Base-by-base conservation (phyloP, 495 filamentous ascomycete species). In the Thermochaetoides thermophila region DNA sequence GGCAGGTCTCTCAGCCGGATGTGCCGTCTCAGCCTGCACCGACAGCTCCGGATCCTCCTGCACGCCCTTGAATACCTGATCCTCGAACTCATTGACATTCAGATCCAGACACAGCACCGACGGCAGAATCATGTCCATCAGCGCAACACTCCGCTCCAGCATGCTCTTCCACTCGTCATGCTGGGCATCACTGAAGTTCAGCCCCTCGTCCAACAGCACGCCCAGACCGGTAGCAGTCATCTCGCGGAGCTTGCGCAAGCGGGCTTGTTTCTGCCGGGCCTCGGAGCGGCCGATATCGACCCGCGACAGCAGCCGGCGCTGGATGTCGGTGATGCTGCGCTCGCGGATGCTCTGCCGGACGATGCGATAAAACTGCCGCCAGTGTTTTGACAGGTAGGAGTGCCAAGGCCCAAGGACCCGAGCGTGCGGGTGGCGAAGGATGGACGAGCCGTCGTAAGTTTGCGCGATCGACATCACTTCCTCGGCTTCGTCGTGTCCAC, bases 221-320 rank as follows among this genome's bases (percentile, higher is more conserved):
- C 89, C 89, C 4, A 96, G 59, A 9, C 81, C 82, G 46, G 77
- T 81, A n/a, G 87, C 82, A 35, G 79, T 81, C 50, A 84, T 68
- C 46, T 84, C 72, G 25, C 78, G 71, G 24, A 85, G 61, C 29
- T 62, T 63, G 39, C 66, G 68, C 21, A 97, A 64, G 9, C 53
- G 56, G n/a, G 63, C 58, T 52, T 71, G 74, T 46, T 87, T 94
- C 32, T 57, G 53, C 12, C 71, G 63, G 7, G 80, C 76, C 40
- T 93, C 76, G 10, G 74, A 59, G 18, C 81, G 71, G 31, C 69
- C 74, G 5, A 75, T 48, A 17, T 77, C 71, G 33, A 94, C 64
- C 3, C 83, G 83, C 5, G 76, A 75, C 17, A 82, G 61, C 7
- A 85, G 58, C 32, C 63, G 55, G 27, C 63, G 62, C 35, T 70